Percentiles rank a stretch among this genome's conserved stretches.
phyloP scores from a whole-genome alignment of 257 asterid species.

The Catharanthus roseus region DNA sequence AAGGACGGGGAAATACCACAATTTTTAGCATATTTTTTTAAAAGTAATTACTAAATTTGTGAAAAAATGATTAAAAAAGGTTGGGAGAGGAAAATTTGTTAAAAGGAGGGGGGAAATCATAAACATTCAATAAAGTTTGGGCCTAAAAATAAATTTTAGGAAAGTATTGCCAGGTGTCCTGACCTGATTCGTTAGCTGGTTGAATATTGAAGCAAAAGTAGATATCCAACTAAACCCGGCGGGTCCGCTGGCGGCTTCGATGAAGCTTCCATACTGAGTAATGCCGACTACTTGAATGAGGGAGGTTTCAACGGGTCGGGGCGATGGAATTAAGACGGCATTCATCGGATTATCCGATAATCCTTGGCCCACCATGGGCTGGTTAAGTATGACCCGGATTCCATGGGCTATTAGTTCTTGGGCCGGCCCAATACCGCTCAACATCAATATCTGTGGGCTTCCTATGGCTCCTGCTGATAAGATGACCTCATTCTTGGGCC shows the following conservation, averaged over 20 bases:
- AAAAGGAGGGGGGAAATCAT: too few species aligned
- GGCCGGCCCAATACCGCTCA: slow-evolving; percentile 58
- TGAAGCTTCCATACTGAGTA: slow-evolving; percentile 39
- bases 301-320: slow-evolving; percentile 45
- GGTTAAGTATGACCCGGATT: slow-evolving; percentile 26
- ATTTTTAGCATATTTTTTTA: too few species aligned
- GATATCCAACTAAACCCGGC: slow-evolving; percentile 32
- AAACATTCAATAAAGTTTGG: too few species aligned
- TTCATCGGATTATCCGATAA: slow-evolving; percentile 84
- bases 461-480: slow-evolving; percentile 81
- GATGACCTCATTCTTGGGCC: slow-evolving; percentile 41
- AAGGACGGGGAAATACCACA: too few species aligned
- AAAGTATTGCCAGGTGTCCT: background rate
- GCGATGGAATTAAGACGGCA: slow-evolving; percentile 49
- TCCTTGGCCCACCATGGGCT: slow-evolving; percentile 66
- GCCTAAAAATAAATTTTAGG: too few species aligned
- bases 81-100: too few species aligned
- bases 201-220: slow-evolving; percentile 22
- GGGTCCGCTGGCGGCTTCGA: slow-evolving; percentile 60
- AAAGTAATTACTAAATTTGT: too few species aligned
- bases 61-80: too few species aligned
- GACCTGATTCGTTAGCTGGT: slow-evolving; percentile 43
- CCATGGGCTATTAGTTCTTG: slow-evolving; percentile 21
- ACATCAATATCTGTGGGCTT: slow-evolving; percentile 74
- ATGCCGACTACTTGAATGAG: slow-evolving; percentile 60